Conservation (phyloP, 768 basidiomycete genomes). For the Hypsizygus marmoreus region DNA sequence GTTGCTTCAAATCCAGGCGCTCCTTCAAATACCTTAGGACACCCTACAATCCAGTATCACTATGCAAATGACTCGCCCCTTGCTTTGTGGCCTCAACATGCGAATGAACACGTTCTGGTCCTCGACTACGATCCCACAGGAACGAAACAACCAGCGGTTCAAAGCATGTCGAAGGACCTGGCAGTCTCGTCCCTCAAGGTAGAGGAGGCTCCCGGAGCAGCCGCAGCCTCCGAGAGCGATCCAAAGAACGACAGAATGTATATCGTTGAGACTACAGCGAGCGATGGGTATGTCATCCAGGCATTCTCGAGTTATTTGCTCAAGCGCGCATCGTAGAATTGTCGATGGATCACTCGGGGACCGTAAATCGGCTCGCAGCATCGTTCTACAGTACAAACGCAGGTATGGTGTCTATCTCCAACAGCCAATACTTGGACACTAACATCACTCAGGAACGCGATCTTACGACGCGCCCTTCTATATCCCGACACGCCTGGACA, state of each 20-base stretch:
- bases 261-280: constrained; percentile 65
- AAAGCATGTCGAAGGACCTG: constrained; percentile 48
- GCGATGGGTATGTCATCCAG: constrained; percentile 37
- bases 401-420: constrained; percentile 40
- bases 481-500: constrained; percentile 37
- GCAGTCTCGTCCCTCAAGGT: constrained; percentile 62
- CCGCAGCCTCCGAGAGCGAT: constrained; percentile 48
- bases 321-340: constrained; percentile 14
- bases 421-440: neutral
- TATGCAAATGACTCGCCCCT: constrained; percentile 78
- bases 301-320: neutral
- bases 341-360: constrained; percentile 33
- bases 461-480: constrained; percentile 57
- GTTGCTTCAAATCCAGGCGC: constrained; percentile 34
- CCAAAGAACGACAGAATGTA: constrained; percentile 70
- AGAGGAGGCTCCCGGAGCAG: constrained; percentile 71
- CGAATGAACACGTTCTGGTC: constrained; percentile 72
- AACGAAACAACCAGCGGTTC: constrained; percentile 44
- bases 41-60: constrained; percentile 79
- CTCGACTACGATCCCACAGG: constrained; percentile 63
- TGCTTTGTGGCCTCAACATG: constrained; percentile 58
- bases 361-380: constrained; percentile 47
- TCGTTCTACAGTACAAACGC: constrained; percentile 67
- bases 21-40: constrained; percentile 52
- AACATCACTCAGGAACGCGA: constrained; percentile 42